phyloP scores from a whole-genome alignment of 2,329 filamentous ascomycete genomes.

The Phaeosphaeriaceae sp. region DNA sequence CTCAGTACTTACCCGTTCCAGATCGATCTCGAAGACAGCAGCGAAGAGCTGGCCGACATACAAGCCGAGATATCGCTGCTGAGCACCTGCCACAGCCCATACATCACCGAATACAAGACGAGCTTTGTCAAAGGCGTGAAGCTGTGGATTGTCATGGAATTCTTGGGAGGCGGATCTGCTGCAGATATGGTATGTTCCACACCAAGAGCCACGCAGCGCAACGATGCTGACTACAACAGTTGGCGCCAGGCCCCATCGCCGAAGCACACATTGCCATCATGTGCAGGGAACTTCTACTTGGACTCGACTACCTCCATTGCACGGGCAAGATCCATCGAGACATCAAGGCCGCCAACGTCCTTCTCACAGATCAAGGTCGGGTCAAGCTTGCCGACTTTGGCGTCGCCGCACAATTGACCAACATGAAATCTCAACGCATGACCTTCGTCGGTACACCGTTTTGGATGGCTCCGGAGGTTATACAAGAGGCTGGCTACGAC shows the following conservation, averaged over 20 bases:
- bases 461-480: slow-evolving; percentile 99
- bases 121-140: slow-evolving; percentile 97
- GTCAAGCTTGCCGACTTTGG: slow-evolving; percentile 98
- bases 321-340: slow-evolving; percentile 97
- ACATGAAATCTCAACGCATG: slow-evolving; percentile 96
- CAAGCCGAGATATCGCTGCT: slow-evolving; percentile 96
- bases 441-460: slow-evolving; percentile 93
- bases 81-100: slow-evolving; percentile 91
- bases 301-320: slow-evolving; percentile 89
- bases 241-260: slow-evolving; percentile 87
- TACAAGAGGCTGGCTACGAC: slow-evolving; percentile 96
- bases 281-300: slow-evolving; percentile 86
- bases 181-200: slow-evolving; percentile 76
- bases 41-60: slow-evolving; percentile 97
- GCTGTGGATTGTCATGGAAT: slow-evolving; percentile 99
- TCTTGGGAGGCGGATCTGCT: slow-evolving; percentile 91
- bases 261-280: slow-evolving; percentile 94
- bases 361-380: slow-evolving; percentile 88
- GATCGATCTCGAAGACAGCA: slow-evolving; percentile 98
- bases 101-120: slow-evolving; percentile 94
- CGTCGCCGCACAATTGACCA: slow-evolving; percentile 93
- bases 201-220: background rate
- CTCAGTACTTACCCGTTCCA: slow-evolving; percentile 48
- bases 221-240: slow-evolving; percentile 56
- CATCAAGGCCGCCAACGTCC: slow-evolving; percentile 94